Conservation (phyloP, 2,329 filamentous ascomycete species). For the Myriosclerotinia curreyana region DNA sequence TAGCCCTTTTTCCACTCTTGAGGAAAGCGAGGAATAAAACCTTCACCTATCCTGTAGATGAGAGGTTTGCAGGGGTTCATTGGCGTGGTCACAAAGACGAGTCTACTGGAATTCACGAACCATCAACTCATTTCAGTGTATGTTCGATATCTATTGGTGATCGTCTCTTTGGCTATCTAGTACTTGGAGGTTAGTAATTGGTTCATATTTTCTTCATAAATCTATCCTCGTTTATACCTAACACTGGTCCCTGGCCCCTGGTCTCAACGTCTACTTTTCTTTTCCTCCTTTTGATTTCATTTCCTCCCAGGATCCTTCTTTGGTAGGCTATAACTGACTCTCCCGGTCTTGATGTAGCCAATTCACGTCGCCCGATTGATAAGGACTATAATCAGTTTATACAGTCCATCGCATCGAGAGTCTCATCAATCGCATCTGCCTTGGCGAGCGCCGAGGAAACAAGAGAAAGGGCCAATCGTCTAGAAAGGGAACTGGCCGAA, state of each 20-base stretch:
- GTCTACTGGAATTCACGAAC: constrained; percentile 27
- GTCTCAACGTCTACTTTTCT: no score
- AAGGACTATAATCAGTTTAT: constrained; percentile 33
- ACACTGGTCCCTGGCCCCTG: no score
- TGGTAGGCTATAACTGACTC: no score
- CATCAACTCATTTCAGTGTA: constrained; percentile 30
- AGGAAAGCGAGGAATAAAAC: constrained; percentile 27
- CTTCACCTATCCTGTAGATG: constrained; percentile 30
- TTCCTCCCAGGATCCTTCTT: no score
- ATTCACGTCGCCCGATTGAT: constrained; percentile 34
- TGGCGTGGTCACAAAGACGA: constrained; percentile 25
- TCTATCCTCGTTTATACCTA: no score
- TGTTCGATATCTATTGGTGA: constrained; percentile 29
- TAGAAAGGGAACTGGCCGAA: constrained; percentile 23
- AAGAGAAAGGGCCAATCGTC: constrained; percentile 15
- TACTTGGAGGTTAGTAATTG: constrained; percentile 25
- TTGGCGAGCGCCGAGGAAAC: constrained; percentile 31
- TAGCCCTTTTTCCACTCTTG: constrained; percentile 31
- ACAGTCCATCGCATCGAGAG: constrained; percentile 30
- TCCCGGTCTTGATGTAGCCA: constrained; percentile 17
- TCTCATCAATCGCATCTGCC: constrained; percentile 30
- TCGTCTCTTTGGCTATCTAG: constrained; percentile 31
- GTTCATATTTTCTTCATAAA: no score
- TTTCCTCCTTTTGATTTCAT: no score
- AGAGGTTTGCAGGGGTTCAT: constrained; percentile 27